Conservation (phyloP, 2,329 filamentous ascomycete genomes). For the Diplodia intermedia region DNA sequence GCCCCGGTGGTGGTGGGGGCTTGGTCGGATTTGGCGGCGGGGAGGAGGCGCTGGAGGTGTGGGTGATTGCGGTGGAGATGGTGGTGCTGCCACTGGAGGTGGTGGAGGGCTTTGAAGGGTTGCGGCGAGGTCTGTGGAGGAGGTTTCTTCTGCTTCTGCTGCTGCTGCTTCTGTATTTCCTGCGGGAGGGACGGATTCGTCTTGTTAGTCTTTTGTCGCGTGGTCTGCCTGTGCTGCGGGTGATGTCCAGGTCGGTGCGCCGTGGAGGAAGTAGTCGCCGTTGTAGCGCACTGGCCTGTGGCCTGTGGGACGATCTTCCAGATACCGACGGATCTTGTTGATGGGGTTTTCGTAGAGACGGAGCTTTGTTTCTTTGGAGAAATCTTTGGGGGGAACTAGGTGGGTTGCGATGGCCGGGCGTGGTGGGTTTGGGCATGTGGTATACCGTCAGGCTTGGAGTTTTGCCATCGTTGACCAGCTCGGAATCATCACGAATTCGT, state of each 20-base stretch:
- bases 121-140: background rate
- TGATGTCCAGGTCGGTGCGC: too few species aligned
- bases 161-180: background rate
- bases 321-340: background rate
- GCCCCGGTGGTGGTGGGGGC: background rate
- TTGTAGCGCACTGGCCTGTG: background rate
- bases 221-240: background rate
- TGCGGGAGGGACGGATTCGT: too few species aligned
- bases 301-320: background rate
- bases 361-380: background rate
- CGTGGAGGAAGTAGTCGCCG: background rate
- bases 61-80: background rate
- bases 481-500: background rate
- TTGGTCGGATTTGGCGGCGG: too few species aligned
- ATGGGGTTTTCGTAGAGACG: background rate
- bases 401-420: conserved; percentile 8
- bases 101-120: background rate
- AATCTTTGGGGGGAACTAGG: background rate
- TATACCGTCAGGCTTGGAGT: background rate
- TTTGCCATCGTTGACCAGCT: background rate
- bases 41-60: background rate
- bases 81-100: background rate
- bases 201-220: background rate
- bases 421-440: background rate
- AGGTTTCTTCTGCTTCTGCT: background rate